phyloP scores from a whole-genome alignment of 192 early-diverging fungal species.

The Funneliformis mosseae region DNA sequence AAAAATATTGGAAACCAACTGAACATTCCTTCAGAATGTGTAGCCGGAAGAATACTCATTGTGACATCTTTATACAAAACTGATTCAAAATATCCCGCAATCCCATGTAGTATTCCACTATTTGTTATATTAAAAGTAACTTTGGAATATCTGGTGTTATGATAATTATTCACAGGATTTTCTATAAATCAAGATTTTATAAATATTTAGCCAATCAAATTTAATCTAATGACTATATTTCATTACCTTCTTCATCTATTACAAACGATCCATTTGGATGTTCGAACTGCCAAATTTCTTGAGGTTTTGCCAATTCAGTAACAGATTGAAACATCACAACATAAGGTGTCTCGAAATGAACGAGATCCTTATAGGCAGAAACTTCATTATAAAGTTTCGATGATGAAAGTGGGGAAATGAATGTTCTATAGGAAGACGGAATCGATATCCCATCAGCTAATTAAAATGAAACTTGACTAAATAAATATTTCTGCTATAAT shows the following conservation, averaged over 20 bases:
- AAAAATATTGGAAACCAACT: constrained; percentile 99
- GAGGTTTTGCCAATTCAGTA: constrained; percentile 64
- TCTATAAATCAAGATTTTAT: constrained; percentile 1
- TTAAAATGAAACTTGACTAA: background rate
- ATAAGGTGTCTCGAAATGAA: constrained; percentile 88
- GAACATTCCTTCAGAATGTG: constrained; percentile 93
- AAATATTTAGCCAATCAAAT: background rate
- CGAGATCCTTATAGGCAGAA: constrained; percentile 61
- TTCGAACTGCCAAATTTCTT: constrained; percentile 78
- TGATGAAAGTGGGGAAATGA: constrained; percentile 86
- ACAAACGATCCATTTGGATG: constrained; percentile 66
- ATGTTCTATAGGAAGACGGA: constrained; percentile 83
- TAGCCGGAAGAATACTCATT: constrained; percentile 75
- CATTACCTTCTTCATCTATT: constrained; percentile 40
- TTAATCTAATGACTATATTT: too few relatives aligned
- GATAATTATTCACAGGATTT: constrained; percentile 66
- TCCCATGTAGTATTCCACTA: constrained; percentile 80
- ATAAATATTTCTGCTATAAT: constrained; percentile 22
- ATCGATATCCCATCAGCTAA: constrained; percentile 85
- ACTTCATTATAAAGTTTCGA: constrained; percentile 79
- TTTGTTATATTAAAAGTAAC: constrained; percentile 57
- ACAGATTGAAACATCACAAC: constrained; percentile 94
- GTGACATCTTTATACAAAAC: constrained; percentile 84
- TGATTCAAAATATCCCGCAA: constrained; percentile 97
- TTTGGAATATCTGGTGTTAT: constrained; percentile 70